Base-by-base conservation (phyloP, 768 basidiomycete genomes). In the Tylopilus rubrobrunneus region DNA sequence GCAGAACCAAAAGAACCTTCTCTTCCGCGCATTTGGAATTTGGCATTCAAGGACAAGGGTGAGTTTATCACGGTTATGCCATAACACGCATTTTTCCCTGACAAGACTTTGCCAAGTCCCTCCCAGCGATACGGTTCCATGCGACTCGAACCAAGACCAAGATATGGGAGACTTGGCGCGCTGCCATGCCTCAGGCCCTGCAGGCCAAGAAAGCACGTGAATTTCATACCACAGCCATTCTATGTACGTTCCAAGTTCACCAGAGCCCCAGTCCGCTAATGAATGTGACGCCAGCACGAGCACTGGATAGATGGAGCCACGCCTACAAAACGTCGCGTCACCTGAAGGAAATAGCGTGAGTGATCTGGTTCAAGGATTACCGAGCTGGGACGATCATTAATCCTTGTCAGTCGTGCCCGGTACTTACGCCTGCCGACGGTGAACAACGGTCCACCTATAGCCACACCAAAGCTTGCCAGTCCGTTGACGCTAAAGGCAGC, bases 311-410 rank as follows among this genome's bases (percentile, higher is more conserved):
- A 53, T 94, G 92, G 92, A 59, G 76, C n/a, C 79, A 84, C 64
- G 74, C 74, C 14, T 82, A 89, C 58, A 78, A 79, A 63, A 83
- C 82, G 17, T 89, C 86, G 64, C 76, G 85, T 40, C 84, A 86
- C 39, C 76, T 86, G 40, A 90, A 89, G 67, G 89, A 91, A 48
- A 84, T 91, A 45, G 88, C 87, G 91, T 93, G 67, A 76, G 89
- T 83, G 48, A 50, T 57, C 49, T 49, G 21, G 29, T 51, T 53
- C 58, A 45, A 39, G 31, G 21, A 48, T 54, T 52, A 45, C 44
- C 53, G 41, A 37, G 60, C 56, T 46, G 17, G 44, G 52, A 64
- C 59, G 59, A 63, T 67, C 62, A 69, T 65, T 56, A 62, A 63
- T 55, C 48, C 19, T 61, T 49, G 47, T 39, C 34, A 92, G 90